phyloP scores from a whole-genome alignment of 2,329 filamentous ascomycete genomes.

The Phialophora expanda region DNA sequence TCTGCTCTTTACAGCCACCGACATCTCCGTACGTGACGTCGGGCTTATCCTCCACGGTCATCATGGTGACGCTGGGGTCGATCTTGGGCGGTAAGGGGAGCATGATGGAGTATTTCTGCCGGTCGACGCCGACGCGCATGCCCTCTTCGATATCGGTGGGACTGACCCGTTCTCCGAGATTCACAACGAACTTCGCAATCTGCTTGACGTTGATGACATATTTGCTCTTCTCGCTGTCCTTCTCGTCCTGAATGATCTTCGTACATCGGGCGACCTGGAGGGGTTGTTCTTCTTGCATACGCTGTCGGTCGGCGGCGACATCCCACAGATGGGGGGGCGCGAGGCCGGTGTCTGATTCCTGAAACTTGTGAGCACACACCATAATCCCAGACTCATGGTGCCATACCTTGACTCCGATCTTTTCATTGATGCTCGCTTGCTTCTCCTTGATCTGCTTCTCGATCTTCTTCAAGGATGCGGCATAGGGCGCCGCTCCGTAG shows the following conservation, averaged over 20 bases:
- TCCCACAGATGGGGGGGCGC: conserved; percentile 99
- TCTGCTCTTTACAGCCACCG: conserved; percentile 98
- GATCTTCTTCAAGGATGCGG: conserved; percentile 90
- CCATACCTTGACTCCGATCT: conserved; percentile 71
- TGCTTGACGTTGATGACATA: conserved; percentile 99
- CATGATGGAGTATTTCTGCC: conserved; percentile 99
- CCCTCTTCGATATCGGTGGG: conserved; percentile 99
- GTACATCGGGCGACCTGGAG: conserved; percentile 97
- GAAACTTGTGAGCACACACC: conserved; percentile 25
- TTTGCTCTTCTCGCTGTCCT: conserved; percentile 97
- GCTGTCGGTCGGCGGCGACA: conserved; percentile 94
- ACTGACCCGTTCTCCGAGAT: conserved; percentile 93
- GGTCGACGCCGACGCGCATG: conserved; percentile 97
- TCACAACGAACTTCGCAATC: conserved; percentile 98
- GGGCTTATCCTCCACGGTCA: conserved; percentile 99
- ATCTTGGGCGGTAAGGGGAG: conserved; percentile 96
- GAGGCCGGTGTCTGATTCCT: conserved; percentile 98
- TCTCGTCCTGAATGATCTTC: conserved; percentile 97
- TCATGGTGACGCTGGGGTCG: conserved; percentile 98
- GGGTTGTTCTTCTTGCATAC: conserved; percentile 97
- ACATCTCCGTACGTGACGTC: conserved; percentile 99
- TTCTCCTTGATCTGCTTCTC: conserved; percentile 99
- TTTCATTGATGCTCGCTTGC: conserved; percentile 97
- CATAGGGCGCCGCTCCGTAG: conserved; percentile 96
- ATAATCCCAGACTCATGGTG: neutral